Base-by-base conservation (phyloP, 2,329 filamentous ascomycete genomes). In the Magnaporthiopsis poae region DNA sequence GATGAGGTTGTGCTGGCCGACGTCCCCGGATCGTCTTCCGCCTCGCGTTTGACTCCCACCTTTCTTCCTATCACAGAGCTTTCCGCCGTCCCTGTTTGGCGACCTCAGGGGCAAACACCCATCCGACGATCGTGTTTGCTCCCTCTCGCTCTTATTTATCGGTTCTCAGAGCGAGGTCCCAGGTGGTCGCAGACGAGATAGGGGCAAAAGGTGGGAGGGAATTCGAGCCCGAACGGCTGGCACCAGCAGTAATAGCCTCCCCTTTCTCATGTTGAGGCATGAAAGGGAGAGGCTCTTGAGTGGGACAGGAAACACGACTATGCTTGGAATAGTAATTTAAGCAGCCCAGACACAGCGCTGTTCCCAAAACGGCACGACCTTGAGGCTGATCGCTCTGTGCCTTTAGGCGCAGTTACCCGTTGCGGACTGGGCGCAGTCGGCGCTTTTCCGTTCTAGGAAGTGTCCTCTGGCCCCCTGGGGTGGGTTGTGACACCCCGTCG, bases 281-380 rank as follows among this genome's bases (percentile, higher is more conserved):
- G 46, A 56, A 56, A 56, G 46, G 21, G 46, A 56, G 21, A n/a
- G 21, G 21, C 46, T 56, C 46, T 56, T 25, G 46, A 11, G 21
- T 11, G 46, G 46, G 46, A 56, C n/a, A 21, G 46, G 46, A n/a
- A 56, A 56, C 46, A n/a, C n/a, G 46, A 56, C 21, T 25, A 56
- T 56, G 46, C 46, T 56, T 56, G 46, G 46, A 56, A 56, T 21
- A 21, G 46, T 56, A 56, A 56, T 56, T 46, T 15, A 61, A 25
- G 62, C 31, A 39, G 64, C 60, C 25, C 31, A 33, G 59, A 29
- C 60, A 61, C 33, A 56, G 7, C 66, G 39, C 65, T 67, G 61
- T 68, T 39, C 67, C 67, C 46, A 63, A 69, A 64, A 52, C 31
- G 66, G 66, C 67, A 67, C 52, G 65, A 68, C 66, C 60, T 63